These are phyloP conservation scores for Cucurbita pepo DNA, from an alignment of 306 rosid genomes.

Conservation along the genomic window DNA sequence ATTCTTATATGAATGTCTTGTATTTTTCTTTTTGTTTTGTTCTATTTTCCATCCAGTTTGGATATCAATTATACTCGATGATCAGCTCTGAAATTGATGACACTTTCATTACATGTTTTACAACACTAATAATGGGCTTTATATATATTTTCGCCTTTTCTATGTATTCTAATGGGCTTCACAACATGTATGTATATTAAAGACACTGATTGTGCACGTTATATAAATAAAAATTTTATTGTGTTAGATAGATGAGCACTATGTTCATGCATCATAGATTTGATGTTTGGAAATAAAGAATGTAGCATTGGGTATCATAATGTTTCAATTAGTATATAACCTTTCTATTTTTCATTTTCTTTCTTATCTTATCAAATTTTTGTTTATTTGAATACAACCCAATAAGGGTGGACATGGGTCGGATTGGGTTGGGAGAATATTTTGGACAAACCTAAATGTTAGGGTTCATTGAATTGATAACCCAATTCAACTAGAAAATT, in stretches of 20 bases:
- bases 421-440: too few species aligned
- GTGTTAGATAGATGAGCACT: not conserved
- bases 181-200: not conserved
- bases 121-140: not conserved
- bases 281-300: too few species aligned
- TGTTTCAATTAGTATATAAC: too few species aligned
- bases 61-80: not conserved
- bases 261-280: not conserved
- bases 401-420: too few species aligned
- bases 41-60: not conserved
- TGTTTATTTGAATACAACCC: too few species aligned
- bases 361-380: too few species aligned
- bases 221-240: not conserved
- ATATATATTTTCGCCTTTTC: not conserved
- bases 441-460: too few species aligned
- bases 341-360: too few species aligned
- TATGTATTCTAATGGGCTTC: not conserved
- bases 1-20: not conserved
- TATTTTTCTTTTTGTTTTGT: not conserved
- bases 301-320: too few species aligned
- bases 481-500: too few species aligned
- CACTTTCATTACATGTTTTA: not conserved
- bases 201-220: slow-evolving; percentile 1
- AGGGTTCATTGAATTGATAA: too few species aligned
- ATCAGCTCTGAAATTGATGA: not conserved